Conservation (phyloP, 805 yeast species). For the Teunomyces atbi region DNA sequence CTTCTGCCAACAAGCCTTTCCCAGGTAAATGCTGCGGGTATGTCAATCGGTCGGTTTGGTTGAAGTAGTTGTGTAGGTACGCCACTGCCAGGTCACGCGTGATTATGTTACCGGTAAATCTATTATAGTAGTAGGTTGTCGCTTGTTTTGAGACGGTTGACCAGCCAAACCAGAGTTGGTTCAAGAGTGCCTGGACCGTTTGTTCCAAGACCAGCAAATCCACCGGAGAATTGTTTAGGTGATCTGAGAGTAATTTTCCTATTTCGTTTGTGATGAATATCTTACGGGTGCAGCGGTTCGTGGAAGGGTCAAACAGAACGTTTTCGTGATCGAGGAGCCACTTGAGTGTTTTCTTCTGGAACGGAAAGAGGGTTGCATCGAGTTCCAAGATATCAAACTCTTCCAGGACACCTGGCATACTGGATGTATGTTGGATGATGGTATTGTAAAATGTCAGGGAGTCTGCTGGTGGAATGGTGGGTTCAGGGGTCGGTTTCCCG, state of each 20-base stretch:
- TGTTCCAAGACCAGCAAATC: background rate
- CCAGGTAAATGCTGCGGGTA: conserved; percentile 40
- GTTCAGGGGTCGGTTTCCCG: background rate
- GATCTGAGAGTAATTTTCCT: background rate
- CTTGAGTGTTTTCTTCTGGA: conserved; percentile 52
- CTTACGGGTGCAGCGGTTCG: conserved; percentile 18
- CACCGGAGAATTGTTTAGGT: background rate
- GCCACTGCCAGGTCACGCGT: conserved; percentile 5
- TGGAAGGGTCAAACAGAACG: conserved; percentile 29
- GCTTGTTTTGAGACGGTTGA: conserved; percentile 12
- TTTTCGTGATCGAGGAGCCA: conserved; percentile 60
- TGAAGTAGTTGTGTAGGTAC: conserved; percentile 25
- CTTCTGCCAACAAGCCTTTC: conserved; percentile 80
- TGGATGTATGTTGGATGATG: conserved; percentile 45
- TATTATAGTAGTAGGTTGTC: conserved; percentile 45
- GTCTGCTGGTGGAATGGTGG: background rate
- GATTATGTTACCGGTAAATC: conserved; percentile 46
- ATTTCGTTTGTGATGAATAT: conserved; percentile 17
- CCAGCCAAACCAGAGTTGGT: conserved; percentile 57
- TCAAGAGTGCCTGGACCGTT: conserved; percentile 25
- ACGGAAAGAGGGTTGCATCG: conserved; percentile 43
- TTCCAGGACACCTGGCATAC: conserved; percentile 15
- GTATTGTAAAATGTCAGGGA: conserved; percentile 44
- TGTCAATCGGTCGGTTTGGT: conserved; percentile 17
- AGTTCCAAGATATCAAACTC: conserved; percentile 41